Conservation (phyloP, 305 asterid genomes). For the Ilex paraguariensis region DNA sequence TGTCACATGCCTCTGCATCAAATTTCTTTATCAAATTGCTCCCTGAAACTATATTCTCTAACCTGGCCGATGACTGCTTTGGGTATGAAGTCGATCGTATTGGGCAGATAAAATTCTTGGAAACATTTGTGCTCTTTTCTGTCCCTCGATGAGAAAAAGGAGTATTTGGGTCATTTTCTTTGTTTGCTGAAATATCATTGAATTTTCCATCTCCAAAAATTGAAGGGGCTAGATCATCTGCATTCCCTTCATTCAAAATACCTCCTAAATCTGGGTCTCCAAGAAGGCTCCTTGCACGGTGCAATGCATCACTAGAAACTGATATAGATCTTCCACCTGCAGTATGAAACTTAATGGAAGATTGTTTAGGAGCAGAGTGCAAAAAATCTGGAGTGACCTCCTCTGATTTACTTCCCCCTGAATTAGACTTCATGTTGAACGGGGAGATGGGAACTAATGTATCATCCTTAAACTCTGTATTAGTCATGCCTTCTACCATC, state of each 20-base stretch:
- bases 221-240: constrained; percentile 33
- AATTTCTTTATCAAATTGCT: constrained; percentile 79
- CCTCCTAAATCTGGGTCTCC: constrained; percentile 64
- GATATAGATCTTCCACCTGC: constrained; percentile 97
- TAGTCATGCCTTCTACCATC: constrained; percentile 15
- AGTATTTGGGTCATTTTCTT: constrained; percentile 37
- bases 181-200: constrained; percentile 21
- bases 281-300: constrained; percentile 81
- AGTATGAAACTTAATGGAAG: constrained; percentile 80
- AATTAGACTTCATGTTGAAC: constrained; percentile 26
- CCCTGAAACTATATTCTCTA: constrained; percentile 43
- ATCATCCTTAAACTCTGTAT: constrained; percentile 27
- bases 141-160: constrained; percentile 35
- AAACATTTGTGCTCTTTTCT: constrained; percentile 27
- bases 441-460: constrained; percentile 24
- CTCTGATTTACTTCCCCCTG: constrained; percentile 24
- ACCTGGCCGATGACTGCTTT: constrained; percentile 33
- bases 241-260: constrained; percentile 37
- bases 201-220: constrained; percentile 24
- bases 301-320: constrained; percentile 77
- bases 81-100: constrained; percentile 39
- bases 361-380: constrained; percentile 43
- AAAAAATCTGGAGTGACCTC: constrained; percentile 30
- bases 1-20: constrained; percentile 64
- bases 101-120: constrained; percentile 62